A percentile compares a stretch with the other conserved stretches of the same genome.
Evolutionary conservation across 2,329 filamentous ascomycete genomes (phyloP).

Genomic region (Zelopaecilomyces penicillatus): DNA sequence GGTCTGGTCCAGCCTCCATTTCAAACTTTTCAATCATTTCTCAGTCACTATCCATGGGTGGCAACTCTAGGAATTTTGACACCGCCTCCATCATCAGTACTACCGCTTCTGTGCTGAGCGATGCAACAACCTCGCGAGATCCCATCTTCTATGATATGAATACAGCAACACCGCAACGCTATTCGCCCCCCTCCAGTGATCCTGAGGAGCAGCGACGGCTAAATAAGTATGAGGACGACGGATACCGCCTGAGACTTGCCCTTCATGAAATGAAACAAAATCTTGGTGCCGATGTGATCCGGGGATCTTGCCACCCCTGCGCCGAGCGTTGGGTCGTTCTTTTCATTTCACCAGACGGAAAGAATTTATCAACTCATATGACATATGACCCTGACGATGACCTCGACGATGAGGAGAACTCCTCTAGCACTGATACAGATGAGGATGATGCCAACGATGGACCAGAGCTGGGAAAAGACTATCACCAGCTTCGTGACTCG

Average conservation of each 20-base stretch:
- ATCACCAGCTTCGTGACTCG: constrained; percentile 71
- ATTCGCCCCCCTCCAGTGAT: constrained; percentile 44
- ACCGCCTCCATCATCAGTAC: constrained; percentile 64
- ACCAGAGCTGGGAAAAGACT: constrained; percentile 66
- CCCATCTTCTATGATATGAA: constrained; percentile 50
- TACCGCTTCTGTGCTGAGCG: constrained; percentile 63
- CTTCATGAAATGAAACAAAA: constrained; percentile 63
- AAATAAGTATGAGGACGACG: constrained; percentile 54
- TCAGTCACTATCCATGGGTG: constrained; percentile 56
- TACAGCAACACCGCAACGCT: constrained; percentile 42
- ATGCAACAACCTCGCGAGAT: constrained; percentile 57
- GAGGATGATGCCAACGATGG: constrained; percentile 53
- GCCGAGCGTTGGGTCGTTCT: constrained; percentile 77
- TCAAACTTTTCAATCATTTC: constrained; percentile 61
- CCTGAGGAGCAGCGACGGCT: constrained; percentile 33
- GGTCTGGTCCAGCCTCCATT: constrained; percentile 58
- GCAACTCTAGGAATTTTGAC: constrained; percentile 44
- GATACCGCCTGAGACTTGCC: constrained; percentile 56
- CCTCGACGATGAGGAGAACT: constrained; percentile 55
- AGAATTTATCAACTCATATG: constrained; percentile 61
- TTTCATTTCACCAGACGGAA: constrained; percentile 68
- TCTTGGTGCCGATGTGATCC: constrained; percentile 54
- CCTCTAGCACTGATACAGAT: constrained; percentile 51
- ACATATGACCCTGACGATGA: constrained; percentile 62
- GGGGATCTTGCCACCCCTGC: constrained; percentile 67